Evolutionary conservation across 805 yeast species (phyloP).

Genomic region (Nakazawaea populi): DNA sequence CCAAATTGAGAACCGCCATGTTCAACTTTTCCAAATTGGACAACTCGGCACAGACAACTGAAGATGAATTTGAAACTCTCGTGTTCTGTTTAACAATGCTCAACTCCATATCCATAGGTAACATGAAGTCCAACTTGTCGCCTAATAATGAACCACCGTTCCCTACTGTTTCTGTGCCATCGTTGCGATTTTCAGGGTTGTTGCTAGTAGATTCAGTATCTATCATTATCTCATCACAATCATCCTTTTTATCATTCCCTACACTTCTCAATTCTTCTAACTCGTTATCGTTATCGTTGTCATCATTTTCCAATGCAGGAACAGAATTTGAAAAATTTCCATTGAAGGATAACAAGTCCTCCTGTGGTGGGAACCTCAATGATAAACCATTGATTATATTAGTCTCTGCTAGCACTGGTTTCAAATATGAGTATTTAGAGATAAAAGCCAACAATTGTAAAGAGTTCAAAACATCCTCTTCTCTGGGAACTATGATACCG

Average conservation of each 20-base stretch:
- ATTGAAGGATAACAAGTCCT: constrained; percentile 24
- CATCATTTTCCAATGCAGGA: constrained; percentile 24
- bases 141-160: background rate
- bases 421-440: constrained; percentile 81
- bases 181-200: constrained; percentile 18
- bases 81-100: background rate
- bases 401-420: constrained; percentile 67
- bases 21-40: constrained; percentile 5
- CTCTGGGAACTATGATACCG: constrained; percentile 82
- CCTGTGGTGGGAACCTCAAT: constrained; percentile 31
- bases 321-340: constrained; percentile 14
- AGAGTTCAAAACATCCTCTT: constrained; percentile 93
- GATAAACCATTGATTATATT: constrained; percentile 71
- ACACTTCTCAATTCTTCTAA: constrained; percentile 19
- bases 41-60: constrained; percentile 3
- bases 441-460: constrained; percentile 87
- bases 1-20: background rate
- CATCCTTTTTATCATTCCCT: constrained; percentile 17
- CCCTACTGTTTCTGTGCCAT: constrained; percentile 1
- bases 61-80: background rate
- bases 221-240: constrained; percentile 24
- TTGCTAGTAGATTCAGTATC: constrained; percentile 12
- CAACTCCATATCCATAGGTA: constrained; percentile 4
- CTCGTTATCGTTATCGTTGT: constrained; percentile 36
- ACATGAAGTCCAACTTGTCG: constrained; percentile 5